Conservation (phyloP, 257 asterid species). For the Apocynum venetum region DNA sequence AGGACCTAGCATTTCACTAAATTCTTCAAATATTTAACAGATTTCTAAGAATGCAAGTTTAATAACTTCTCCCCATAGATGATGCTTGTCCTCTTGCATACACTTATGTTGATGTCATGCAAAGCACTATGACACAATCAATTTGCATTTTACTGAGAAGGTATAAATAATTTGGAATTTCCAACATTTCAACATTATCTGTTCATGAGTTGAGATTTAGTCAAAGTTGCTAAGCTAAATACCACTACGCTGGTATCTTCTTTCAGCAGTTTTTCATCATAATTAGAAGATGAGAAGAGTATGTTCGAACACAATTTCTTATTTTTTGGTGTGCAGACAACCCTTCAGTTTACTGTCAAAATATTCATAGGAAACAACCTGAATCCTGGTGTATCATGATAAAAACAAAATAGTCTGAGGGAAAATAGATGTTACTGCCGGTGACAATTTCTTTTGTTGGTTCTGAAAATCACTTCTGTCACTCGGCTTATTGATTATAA, state of each 20-base stretch:
- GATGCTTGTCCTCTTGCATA: neutral
- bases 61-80: neutral
- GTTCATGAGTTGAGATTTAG: neutral
- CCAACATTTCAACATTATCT: neutral
- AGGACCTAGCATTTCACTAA: neutral
- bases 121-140: neutral
- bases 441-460: neutral
- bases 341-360: neutral
- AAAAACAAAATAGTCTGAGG: neutral
- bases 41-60: neutral
- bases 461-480: neutral
- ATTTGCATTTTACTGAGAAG: slow-evolving; percentile 1
- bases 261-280: neutral
- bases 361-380: neutral
- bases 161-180: neutral
- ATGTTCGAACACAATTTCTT: neutral
- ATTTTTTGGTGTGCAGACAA: neutral
- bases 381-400: neutral
- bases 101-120: neutral
- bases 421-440: neutral
- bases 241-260: neutral
- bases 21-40: neutral
- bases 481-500: neutral
- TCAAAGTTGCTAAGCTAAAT: neutral
- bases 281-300: neutral